Evolutionary conservation across 495 filamentous ascomycete species (phyloP).

Genomic region (Xylaria cubensis): DNA sequence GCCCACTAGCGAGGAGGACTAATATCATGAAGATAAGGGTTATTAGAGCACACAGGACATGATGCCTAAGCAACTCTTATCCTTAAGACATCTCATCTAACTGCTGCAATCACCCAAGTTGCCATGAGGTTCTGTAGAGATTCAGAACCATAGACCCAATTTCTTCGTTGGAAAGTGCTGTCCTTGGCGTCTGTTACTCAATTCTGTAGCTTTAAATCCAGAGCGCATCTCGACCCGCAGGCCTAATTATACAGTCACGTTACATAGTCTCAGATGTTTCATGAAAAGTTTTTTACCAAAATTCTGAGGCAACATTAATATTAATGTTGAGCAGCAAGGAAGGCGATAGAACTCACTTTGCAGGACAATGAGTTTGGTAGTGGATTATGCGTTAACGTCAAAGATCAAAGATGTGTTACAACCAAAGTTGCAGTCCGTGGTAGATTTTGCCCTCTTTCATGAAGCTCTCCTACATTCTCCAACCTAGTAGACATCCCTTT

Average conservation of each 20-base stretch:
- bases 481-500: background rate
- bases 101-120: background rate
- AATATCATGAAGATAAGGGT: background rate
- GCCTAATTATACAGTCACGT: background rate
- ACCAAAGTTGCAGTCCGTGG: background rate
- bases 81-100: background rate
- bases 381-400: too few species aligned
- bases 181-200: background rate
- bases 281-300: background rate
- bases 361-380: background rate
- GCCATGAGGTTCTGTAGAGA: background rate
- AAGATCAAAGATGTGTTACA: background rate
- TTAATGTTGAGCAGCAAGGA: background rate
- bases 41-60: background rate
- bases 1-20: background rate
- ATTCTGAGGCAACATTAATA: background rate
- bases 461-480: background rate
- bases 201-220: background rate
- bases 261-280: background rate
- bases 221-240: background rate
- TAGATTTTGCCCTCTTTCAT: background rate
- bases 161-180: background rate
- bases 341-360: background rate
- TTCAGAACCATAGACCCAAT: background rate
- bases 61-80: background rate